These are phyloP conservation scores for Rubia tinctorum DNA, from an alignment of 305 asterid species.

Conservation along the genomic window DNA sequence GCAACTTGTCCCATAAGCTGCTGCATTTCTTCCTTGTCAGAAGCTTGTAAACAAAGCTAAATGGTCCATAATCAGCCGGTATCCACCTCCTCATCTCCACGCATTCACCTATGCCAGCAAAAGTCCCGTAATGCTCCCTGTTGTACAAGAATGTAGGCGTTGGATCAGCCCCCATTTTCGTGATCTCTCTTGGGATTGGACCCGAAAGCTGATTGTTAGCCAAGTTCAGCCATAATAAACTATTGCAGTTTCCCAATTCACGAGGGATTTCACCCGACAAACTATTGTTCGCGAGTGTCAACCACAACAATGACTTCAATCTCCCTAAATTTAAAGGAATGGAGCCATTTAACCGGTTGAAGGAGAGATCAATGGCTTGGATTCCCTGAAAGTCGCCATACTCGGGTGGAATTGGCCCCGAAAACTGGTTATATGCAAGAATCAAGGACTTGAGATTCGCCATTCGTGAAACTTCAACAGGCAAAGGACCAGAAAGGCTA, in stretches of 20 bases:
- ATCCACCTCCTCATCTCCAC: constrained; percentile 88
- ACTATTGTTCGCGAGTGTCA: constrained; percentile 84
- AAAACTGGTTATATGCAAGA: constrained; percentile 72
- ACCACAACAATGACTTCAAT: constrained; percentile 68
- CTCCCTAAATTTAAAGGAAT: constrained; percentile 73
- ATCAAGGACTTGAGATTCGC: constrained; percentile 53
- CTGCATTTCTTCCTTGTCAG: constrained; percentile 74
- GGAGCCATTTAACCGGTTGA: constrained; percentile 50
- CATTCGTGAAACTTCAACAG: constrained; percentile 54
- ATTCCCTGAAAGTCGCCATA: constrained; percentile 59
- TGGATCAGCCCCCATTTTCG: constrained; percentile 56
- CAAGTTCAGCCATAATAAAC: constrained; percentile 82
- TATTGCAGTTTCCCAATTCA: constrained; percentile 77
- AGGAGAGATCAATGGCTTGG: constrained; percentile 87
- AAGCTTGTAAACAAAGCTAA: constrained; percentile 67
- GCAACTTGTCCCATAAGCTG: constrained; percentile 63
- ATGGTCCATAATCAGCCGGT: constrained; percentile 94
- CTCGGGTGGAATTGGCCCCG: constrained; percentile 65
- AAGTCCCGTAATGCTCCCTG: constrained; percentile 33
- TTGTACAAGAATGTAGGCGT: constrained; percentile 57
- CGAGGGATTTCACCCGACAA: constrained; percentile 66
- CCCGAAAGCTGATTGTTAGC: constrained; percentile 71
- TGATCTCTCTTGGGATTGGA: constrained; percentile 45
- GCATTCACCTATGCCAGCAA: constrained; percentile 87
- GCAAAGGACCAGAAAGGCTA: constrained; percentile 63